Percentiles rank a stretch among this genome's conserved stretches.
Conservation (phyloP, 768 basidiomycete genomes). For the Chalciporus pseudorubinellus region DNA sequence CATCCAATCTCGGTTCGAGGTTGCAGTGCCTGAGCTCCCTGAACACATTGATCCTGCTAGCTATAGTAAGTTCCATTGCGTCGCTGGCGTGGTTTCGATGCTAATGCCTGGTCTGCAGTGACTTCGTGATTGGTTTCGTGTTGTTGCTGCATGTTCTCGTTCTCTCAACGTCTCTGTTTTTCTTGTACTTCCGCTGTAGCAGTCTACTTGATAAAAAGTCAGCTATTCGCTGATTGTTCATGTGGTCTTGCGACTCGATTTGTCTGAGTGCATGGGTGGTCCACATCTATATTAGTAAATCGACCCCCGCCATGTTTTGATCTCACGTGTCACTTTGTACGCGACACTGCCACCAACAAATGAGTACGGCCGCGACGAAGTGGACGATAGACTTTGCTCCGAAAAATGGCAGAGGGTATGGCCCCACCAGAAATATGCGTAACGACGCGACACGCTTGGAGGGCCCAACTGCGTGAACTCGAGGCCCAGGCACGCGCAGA, state of each 20-base stretch:
- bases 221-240: no score
- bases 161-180: no score
- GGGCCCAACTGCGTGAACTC: conserved; percentile 17
- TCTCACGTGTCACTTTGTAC: background rate
- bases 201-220: no score
- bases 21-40: conserved; percentile 92
- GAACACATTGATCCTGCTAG: conserved; percentile 92
- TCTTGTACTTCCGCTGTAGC: no score
- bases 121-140: conserved; percentile 41
- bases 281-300: no score
- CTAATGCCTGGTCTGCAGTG: conserved; percentile 28
- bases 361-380: background rate
- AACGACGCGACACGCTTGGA: conserved; percentile 32
- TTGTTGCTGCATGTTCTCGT: no score
- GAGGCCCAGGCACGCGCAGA: background rate
- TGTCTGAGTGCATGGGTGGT: no score
- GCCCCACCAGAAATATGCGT: conserved; percentile 22
- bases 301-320: no score
- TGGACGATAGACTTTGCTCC: background rate
- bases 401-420: conserved; percentile 14
- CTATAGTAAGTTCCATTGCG: conserved; percentile 69
- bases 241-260: no score
- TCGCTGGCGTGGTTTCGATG: background rate
- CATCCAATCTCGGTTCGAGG: conserved; percentile 96
- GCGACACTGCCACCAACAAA: background rate